These are phyloP conservation scores for Rhodotorula graminis DNA, from an alignment of 768 basidiomycete species.

Conservation along the genomic window DNA sequence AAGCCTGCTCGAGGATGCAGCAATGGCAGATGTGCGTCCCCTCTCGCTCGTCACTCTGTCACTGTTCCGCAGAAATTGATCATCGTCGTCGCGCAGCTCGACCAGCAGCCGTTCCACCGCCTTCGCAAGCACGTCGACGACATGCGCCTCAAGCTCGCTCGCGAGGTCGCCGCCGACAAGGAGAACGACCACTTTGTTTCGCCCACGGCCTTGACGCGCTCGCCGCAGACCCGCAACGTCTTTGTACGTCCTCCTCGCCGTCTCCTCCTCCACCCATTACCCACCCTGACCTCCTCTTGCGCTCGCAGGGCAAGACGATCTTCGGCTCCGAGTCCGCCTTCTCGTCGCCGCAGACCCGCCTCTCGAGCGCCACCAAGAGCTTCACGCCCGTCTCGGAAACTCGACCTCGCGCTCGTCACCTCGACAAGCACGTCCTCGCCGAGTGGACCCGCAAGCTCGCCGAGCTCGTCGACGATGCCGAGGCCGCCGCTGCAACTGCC, in stretches of 20 bases:
- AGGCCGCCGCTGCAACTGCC: neutral
- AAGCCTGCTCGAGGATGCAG: neutral
- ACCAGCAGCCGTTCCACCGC: constrained; percentile 6
- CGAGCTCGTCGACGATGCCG: constrained; percentile 11
- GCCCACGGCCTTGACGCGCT: constrained; percentile 20
- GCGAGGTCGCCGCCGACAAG: constrained; percentile 19
- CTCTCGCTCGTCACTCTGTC: neutral
- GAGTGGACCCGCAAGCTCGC: constrained; percentile 24
- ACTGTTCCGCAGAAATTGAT: neutral
- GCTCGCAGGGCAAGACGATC: constrained; percentile 21
- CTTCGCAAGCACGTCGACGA: constrained; percentile 20
- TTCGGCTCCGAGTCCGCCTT: neutral
- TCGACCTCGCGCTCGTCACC: neutral
- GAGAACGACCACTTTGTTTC: constrained; percentile 26
- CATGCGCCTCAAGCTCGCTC: constrained; percentile 25
- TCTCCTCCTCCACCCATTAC: neutral
- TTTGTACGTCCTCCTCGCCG: neutral
- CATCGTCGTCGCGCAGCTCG: neutral
- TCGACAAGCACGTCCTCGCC: constrained; percentile 20
- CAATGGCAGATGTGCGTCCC: constrained; percentile 9
- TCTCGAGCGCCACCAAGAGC: neutral
- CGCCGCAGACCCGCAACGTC: constrained; percentile 32
- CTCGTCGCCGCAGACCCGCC: neutral
- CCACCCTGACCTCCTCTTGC: neutral
- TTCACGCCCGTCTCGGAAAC: neutral